A percentile compares a stretch with the other conserved stretches of the same genome.
phyloP scores from a whole-genome alignment of 768 basidiomycete species.

The Mycena amicta region DNA sequence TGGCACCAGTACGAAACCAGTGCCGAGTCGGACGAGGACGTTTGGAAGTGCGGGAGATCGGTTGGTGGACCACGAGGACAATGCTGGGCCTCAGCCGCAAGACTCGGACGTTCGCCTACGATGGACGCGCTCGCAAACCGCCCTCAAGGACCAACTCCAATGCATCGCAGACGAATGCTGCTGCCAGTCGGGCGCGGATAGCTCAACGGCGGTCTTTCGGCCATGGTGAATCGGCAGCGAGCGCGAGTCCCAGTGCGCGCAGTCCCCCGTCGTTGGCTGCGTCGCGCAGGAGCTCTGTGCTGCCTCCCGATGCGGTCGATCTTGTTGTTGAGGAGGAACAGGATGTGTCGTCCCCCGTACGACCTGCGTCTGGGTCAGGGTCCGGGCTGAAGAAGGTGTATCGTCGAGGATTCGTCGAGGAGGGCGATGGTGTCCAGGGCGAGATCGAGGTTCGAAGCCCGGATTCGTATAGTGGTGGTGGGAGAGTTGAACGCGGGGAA shows the following conservation, averaged over 20 bases:
- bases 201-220: not conserved
- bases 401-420: conserved; percentile 47
- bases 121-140: conserved; percentile 44
- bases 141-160: conserved; percentile 22
- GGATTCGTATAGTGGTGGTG: too few relatives aligned
- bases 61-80: conserved; percentile 53
- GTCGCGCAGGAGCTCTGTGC: conserved; percentile 37
- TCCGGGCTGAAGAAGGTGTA: conserved; percentile 58
- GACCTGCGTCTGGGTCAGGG: too few relatives aligned
- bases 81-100: conserved; percentile 32
- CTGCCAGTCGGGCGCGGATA: not conserved
- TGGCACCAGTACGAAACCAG: conserved; percentile 25
- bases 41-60: conserved; percentile 19
- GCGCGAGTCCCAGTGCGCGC: conserved; percentile 16
- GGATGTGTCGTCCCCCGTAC: conserved; percentile 53
- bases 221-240: conserved; percentile 1
- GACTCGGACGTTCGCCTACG: conserved; percentile 44
- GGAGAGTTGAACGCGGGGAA: conserved; percentile 37
- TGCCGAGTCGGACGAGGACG: conserved; percentile 8
- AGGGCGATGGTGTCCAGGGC: conserved; percentile 33
- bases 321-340: conserved; percentile 76
- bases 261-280: conserved; percentile 29
- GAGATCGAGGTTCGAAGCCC: conserved; percentile 43
- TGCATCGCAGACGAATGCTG: conserved; percentile 10
- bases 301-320: conserved; percentile 83